phyloP scores from a whole-genome alignment of 2,329 filamentous ascomycete species.

The Coniochaeta ligniaria region DNA sequence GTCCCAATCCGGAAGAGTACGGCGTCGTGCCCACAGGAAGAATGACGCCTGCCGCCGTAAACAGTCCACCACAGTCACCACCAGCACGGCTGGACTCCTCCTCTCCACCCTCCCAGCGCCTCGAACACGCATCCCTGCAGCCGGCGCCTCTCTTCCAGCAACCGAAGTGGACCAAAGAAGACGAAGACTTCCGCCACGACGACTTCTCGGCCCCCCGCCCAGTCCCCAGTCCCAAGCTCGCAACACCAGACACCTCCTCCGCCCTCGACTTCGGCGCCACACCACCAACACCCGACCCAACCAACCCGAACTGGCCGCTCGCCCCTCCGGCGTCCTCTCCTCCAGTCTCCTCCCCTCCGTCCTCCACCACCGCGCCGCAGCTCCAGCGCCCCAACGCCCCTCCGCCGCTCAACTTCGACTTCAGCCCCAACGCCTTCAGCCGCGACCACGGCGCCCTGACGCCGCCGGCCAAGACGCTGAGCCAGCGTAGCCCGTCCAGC shows the following conservation, averaged over 20 bases:
- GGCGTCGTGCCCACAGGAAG: neutral
- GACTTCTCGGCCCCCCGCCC: neutral
- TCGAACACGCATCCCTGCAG: neutral
- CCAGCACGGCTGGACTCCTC: neutral
- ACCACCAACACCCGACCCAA: neutral
- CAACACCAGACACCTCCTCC: neutral
- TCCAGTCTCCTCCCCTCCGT: constrained; percentile 3
- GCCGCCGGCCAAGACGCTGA: constrained; percentile 9
- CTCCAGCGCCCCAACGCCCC: constrained; percentile 8
- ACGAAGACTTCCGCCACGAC: neutral
- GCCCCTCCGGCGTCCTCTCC: neutral
- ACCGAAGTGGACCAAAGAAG: neutral
- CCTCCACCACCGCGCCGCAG: constrained; percentile 2
- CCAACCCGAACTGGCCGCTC: constrained; percentile 1
- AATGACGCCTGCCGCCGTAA: neutral
- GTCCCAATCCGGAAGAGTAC: neutral
- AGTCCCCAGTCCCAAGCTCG: neutral
- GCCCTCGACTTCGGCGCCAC: neutral
- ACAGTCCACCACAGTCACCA: neutral
- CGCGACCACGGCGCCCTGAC: constrained; percentile 12
- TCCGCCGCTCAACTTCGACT: constrained; percentile 17
- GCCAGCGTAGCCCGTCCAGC: neutral
- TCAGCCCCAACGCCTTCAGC: constrained; percentile 13
- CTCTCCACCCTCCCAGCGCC: neutral
- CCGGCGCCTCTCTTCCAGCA: neutral